Evolutionary conservation across 164 flowering plant species (phyloP).

Genomic region (Liquidambar formosana): DNA sequence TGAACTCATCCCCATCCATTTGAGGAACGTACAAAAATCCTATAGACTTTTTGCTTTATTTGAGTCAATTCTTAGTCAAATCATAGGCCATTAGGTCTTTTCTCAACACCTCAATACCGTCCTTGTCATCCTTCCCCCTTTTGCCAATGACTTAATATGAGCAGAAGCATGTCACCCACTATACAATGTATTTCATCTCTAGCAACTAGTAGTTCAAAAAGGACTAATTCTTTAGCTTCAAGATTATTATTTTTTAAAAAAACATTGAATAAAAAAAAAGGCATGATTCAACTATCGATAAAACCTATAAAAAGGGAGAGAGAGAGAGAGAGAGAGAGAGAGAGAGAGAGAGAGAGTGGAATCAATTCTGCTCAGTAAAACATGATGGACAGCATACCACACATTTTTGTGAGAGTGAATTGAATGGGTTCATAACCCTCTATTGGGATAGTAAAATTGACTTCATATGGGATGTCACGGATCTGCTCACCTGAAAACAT

Average conservation of each 20-base stretch:
- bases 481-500: conserved; percentile 62
- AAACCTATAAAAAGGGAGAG: neutral
- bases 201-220: neutral
- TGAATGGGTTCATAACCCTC: conserved; percentile 76
- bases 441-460: conserved; percentile 75
- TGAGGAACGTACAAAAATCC: no score
- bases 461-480: conserved; percentile 66
- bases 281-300: neutral
- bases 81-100: no score
- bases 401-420: conserved; percentile 76
- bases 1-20: no score
- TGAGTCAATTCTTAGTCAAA: no score
- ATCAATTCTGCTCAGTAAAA: neutral
- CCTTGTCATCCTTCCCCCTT: no score
- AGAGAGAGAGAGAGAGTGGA: neutral
- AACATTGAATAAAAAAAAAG: neutral
- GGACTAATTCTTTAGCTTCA: neutral
- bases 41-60: no score
- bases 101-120: no score
- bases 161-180: neutral
- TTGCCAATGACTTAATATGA: neutral
- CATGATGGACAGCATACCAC: conserved; percentile 53
- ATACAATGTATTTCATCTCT: neutral
- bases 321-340: no score
- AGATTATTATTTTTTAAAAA: no score